phyloP scores from a whole-genome alignment of 2,329 filamentous ascomycete species.

The Exophiala spinifera region DNA sequence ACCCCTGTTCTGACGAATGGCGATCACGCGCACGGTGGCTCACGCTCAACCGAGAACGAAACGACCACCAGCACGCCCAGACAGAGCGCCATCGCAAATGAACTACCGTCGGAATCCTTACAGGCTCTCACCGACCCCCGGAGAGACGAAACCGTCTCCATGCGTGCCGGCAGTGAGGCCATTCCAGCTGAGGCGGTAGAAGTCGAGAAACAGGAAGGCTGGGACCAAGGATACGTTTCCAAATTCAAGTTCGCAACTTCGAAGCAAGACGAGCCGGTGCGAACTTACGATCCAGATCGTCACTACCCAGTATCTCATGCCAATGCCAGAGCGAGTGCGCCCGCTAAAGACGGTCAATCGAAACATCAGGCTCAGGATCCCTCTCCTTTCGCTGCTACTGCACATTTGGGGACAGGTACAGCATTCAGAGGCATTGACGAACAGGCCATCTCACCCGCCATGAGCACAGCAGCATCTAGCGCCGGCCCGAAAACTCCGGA shows the following conservation, averaged over 20 bases:
- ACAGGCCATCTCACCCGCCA: slow-evolving; percentile 18
- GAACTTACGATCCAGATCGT: slow-evolving; percentile 23
- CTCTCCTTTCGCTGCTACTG: slow-evolving; percentile 2
- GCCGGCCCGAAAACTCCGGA: slow-evolving; percentile 20
- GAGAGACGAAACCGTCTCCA: slow-evolving; percentile 24
- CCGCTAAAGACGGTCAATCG: slow-evolving; percentile 15
- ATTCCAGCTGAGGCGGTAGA: slow-evolving; percentile 18
- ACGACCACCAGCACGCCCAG: slow-evolving; percentile 15
- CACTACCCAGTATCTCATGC: slow-evolving; percentile 15
- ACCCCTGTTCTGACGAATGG: slow-evolving; percentile 7
- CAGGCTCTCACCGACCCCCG: slow-evolving; percentile 18
- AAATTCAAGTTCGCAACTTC: slow-evolving; percentile 28
- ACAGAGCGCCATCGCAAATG: neutral
- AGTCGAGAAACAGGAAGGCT: neutral
- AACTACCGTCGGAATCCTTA: slow-evolving; percentile 8
- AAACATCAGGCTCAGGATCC: slow-evolving; percentile 1
- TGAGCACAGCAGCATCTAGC: slow-evolving; percentile 21
- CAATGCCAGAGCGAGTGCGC: slow-evolving; percentile 20
- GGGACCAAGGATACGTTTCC: slow-evolving; percentile 5
- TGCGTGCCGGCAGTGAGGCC: slow-evolving; percentile 27
- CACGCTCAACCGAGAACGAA: slow-evolving; percentile 5
- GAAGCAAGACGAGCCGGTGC: slow-evolving; percentile 22
- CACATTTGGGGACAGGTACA: slow-evolving; percentile 12
- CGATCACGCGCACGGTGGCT: slow-evolving; percentile 6
- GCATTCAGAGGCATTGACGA: slow-evolving; percentile 12